These are phyloP conservation scores for Cyberlindnera nakhonratchasimensis DNA, from an alignment of 805 yeast genomes.

Conservation along the genomic window DNA sequence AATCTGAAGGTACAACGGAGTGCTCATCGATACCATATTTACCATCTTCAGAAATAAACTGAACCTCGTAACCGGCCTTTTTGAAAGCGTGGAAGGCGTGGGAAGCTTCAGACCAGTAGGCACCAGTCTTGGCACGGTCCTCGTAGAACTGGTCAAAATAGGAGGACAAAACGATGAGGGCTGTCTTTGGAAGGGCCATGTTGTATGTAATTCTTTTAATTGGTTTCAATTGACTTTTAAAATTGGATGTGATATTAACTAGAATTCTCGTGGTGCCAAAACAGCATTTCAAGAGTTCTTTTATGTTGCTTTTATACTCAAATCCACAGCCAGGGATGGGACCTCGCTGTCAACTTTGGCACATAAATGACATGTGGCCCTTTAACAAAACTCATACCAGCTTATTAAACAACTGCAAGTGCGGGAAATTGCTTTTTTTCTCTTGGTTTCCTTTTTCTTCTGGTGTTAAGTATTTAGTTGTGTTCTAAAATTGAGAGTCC, in stretches of 20 bases:
- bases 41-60: constrained; percentile 58
- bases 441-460: no score
- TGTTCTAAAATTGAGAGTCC: no score
- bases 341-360: not conserved
- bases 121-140: constrained; percentile 60
- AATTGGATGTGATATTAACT: no score
- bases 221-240: no score
- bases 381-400: not conserved
- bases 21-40: constrained; percentile 55
- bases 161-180: constrained; percentile 42
- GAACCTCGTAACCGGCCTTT: constrained; percentile 49
- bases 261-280: no score
- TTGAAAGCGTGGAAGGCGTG: constrained; percentile 53
- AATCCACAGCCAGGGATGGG: no score
- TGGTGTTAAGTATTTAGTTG: no score
- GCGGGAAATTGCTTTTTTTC: no score
- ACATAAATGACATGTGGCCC: not conserved
- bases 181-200: constrained; percentile 32
- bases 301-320: no score
- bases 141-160: constrained; percentile 46
- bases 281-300: no score
- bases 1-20: constrained; percentile 38
- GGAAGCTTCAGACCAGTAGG: constrained; percentile 53
- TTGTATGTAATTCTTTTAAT: not conserved
- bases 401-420: no score